phyloP scores from a whole-genome alignment of 164 flowering plant species.

The Vitis labrusca region DNA sequence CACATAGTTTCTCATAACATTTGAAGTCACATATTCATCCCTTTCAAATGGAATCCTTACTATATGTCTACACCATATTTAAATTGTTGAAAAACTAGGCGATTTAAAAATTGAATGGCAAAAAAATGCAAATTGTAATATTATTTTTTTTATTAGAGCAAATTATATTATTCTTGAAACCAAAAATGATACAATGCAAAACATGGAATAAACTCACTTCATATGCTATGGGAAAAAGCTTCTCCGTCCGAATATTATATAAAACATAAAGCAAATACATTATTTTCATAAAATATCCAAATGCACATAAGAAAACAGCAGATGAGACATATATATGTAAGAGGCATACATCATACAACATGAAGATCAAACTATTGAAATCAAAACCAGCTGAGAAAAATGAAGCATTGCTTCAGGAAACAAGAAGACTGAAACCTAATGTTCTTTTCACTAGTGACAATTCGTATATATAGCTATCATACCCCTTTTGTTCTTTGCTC shows the following conservation, averaged over 20 bases:
- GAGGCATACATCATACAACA: background rate
- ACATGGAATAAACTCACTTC: no score
- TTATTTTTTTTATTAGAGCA: no score
- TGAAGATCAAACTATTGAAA: background rate
- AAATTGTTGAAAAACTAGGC: no score
- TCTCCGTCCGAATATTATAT: background rate
- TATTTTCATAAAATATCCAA: background rate
- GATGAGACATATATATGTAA: background rate
- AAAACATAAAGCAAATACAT: background rate
- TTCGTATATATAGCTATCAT: slow-evolving; percentile 5
- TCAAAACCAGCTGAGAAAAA: background rate
- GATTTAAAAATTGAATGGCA: no score
- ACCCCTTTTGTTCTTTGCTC: slow-evolving; percentile 76
- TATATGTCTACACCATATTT: no score
- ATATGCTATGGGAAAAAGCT: background rate
- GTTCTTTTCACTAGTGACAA: no score
- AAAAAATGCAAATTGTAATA: no score
- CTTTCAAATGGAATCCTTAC: no score
- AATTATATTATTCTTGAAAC: no score
- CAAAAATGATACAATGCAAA: no score
- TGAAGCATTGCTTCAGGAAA: background rate
- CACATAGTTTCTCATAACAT: no score
- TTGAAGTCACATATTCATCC: no score
- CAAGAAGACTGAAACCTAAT: background rate
- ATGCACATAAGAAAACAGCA: background rate